These are phyloP conservation scores for Anthracocystis setariae DNA, from an alignment of 1,284 basidiomycete genomes.

Conservation along the genomic window DNA sequence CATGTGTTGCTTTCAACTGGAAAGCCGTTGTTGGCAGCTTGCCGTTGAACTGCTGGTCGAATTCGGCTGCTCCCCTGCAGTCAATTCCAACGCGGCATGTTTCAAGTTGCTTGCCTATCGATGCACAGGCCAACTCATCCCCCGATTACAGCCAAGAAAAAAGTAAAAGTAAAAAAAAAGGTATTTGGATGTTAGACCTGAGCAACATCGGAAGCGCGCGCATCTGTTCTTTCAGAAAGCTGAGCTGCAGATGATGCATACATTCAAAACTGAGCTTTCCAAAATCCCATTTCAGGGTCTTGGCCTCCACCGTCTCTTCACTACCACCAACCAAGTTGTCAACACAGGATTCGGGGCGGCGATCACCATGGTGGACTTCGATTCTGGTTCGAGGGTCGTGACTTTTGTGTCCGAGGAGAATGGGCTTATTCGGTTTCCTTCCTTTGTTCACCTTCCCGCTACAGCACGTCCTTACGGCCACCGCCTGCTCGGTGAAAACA, in stretches of 20 bases:
- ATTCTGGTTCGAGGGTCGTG: background rate
- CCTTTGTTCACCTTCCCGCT: constrained; percentile 22
- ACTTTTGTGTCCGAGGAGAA: background rate
- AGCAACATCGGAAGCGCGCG: too few species aligned
- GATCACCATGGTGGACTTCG: constrained; percentile 1
- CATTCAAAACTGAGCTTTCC: background rate
- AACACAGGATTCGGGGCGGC: background rate
- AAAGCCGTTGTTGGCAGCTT: background rate
- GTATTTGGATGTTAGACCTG: too few species aligned
- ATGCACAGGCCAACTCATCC: constrained; percentile 12
- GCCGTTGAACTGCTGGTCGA: background rate
- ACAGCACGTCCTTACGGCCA: constrained; percentile 8
- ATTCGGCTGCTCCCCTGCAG: too few species aligned
- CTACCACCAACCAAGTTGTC: background rate
- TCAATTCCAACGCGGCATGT: constrained; percentile 7
- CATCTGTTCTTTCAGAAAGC: background rate
- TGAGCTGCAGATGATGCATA: background rate
- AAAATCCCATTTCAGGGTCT: background rate
- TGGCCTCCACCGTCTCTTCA: background rate
- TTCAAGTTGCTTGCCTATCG: constrained; percentile 5
- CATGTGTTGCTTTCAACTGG: constrained; percentile 31
- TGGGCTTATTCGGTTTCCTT: constrained; percentile 12
- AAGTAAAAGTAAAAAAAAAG: too few species aligned
- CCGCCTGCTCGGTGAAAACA: background rate
- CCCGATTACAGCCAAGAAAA: too few species aligned